These are phyloP conservation scores for Atkinsonella texensis DNA, from an alignment of 2,329 filamentous ascomycete species.

Conservation along the genomic window DNA sequence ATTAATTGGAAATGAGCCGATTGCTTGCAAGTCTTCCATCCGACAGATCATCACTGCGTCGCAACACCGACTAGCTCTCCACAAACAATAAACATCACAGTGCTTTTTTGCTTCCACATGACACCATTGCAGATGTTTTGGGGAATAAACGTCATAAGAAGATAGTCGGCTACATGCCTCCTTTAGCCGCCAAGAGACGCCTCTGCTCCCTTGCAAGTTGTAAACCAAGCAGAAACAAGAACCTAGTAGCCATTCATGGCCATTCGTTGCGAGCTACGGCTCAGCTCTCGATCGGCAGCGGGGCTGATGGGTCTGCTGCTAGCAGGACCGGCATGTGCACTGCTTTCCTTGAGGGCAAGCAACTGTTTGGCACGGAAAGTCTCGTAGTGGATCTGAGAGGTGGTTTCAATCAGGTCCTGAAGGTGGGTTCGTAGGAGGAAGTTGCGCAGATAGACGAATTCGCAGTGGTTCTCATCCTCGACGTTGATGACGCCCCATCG, in stretches of 20 bases:
- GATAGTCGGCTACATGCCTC: constrained; percentile 7
- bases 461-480: constrained; percentile 98
- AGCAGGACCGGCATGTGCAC: constrained; percentile 64
- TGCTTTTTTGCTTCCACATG: constrained; percentile 15
- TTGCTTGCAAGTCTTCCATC: constrained; percentile 5
- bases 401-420: constrained; percentile 98
- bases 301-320: constrained; percentile 87
- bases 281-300: constrained; percentile 85
- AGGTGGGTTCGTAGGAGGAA: constrained; percentile 97
- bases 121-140: constrained; percentile 18
- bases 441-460: constrained; percentile 96
- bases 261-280: constrained; percentile 92
- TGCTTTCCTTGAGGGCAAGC: constrained; percentile 95
- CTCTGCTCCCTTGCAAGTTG: constrained; percentile 20
- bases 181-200: constrained; percentile 20
- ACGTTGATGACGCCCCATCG: constrained; percentile 99
- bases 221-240: constrained; percentile 17
- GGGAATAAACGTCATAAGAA: constrained; percentile 16
- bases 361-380: constrained; percentile 99
- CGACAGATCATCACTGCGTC: constrained; percentile 10
- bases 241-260: constrained; percentile 96
- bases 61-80: constrained; percentile 9
- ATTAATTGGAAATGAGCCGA: constrained; percentile 11
- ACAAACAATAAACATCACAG: constrained; percentile 13
- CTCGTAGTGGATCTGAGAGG: constrained; percentile 99